These are phyloP conservation scores for Phytophthora chlamydospora DNA, from an alignment of 352 stramenopile genomes.

Conservation along the genomic window DNA sequence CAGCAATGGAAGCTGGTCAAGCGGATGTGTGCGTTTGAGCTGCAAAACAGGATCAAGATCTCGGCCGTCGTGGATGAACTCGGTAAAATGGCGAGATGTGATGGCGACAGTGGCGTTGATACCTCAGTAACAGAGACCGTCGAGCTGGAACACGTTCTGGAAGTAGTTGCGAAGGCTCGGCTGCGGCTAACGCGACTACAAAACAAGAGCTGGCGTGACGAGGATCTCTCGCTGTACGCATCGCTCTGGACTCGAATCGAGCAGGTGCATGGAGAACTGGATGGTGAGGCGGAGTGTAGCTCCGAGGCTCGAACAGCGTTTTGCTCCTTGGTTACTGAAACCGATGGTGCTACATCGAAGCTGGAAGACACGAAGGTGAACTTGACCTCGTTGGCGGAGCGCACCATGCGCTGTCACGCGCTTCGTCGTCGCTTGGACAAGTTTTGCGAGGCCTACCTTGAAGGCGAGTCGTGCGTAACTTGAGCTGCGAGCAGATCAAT, in stretches of 20 bases:
- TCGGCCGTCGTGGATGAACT: conserved; percentile 11
- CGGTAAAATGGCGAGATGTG: background rate
- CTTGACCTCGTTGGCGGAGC: conserved; percentile 1
- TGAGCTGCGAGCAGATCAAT: too few species aligned
- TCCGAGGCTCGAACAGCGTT: background rate
- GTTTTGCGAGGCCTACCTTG: background rate
- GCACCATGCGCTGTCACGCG: conserved; percentile 5
- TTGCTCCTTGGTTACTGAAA: background rate
- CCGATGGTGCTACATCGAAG: background rate
- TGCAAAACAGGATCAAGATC: background rate
- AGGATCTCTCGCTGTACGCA: background rate
- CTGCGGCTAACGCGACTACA: background rate
- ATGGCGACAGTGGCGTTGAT: background rate
- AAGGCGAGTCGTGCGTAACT: too few species aligned
- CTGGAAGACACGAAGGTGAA: background rate
- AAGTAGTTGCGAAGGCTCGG: background rate
- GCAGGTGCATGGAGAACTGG: background rate
- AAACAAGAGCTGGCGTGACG: background rate
- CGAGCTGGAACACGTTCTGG: background rate
- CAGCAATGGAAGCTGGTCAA: conserved; percentile 4
- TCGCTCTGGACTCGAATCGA: conserved; percentile 6
- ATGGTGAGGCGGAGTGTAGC: background rate
- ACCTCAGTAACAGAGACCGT: background rate
- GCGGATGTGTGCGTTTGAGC: conserved; percentile 1
- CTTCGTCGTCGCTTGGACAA: conserved; percentile 14